Percentiles rank a stretch among this genome's conserved stretches.
Evolutionary conservation across 1,139 yeast genomes (phyloP).

Genomic region (Meyerozyma sp.): DNA sequence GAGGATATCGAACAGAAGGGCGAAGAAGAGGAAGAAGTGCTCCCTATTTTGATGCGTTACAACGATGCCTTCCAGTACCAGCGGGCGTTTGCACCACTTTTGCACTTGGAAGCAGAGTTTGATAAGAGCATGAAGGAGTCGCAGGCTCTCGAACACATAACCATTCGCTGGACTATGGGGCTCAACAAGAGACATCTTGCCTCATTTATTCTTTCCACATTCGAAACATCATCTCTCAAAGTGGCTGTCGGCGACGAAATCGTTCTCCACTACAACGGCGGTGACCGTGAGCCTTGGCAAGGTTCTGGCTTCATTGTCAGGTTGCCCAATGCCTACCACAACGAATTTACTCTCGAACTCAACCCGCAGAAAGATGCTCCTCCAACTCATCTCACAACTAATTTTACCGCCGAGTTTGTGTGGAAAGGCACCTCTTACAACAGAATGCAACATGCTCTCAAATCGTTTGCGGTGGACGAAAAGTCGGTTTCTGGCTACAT

Average conservation of each 20-base stretch:
- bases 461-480: slow-evolving; percentile 64
- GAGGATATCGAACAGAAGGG: slow-evolving; percentile 46
- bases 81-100: slow-evolving; percentile 77
- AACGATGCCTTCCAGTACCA: slow-evolving; percentile 85
- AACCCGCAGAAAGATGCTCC: slow-evolving; percentile 23
- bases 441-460: slow-evolving; percentile 79
- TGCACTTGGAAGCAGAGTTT: slow-evolving; percentile 75
- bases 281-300: slow-evolving; percentile 56
- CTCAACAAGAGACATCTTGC: slow-evolving; percentile 64
- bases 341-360: slow-evolving; percentile 72
- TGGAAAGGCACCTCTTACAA: slow-evolving; percentile 86
- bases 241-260: slow-evolving; percentile 89
- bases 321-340: slow-evolving; percentile 64
- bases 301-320: slow-evolving; percentile 68
- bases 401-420: slow-evolving; percentile 80
- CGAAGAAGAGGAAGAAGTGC: slow-evolving; percentile 55
- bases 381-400: slow-evolving; percentile 60
- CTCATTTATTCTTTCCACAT: slow-evolving; percentile 61
- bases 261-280: slow-evolving; percentile 54
- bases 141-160: slow-evolving; percentile 69
- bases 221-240: slow-evolving; percentile 61
- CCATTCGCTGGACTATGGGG: slow-evolving; percentile 72
- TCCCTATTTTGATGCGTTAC: slow-evolving; percentile 72
- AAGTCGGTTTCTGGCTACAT: slow-evolving; percentile 72
- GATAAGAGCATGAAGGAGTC: slow-evolving; percentile 74